A percentile compares a stretch with the other conserved stretches of the same genome.
phyloP scores from a whole-genome alignment of 2,329 filamentous ascomycete species.

The Pseudocercospora eumusae region DNA sequence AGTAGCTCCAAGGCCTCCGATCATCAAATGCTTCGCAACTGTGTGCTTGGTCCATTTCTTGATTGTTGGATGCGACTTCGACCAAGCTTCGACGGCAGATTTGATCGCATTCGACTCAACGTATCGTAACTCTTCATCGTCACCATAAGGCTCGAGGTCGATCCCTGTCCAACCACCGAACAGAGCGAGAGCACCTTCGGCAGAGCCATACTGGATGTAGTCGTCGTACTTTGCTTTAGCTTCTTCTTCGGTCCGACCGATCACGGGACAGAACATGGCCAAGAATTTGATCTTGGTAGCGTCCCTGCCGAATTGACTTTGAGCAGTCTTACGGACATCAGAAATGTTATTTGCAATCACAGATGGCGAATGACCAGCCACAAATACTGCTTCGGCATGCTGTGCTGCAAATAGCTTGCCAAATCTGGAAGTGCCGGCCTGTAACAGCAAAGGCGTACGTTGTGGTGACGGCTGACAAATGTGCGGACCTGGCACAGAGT shows the following conservation, averaged over 20 bases:
- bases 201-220: slow-evolving; percentile 59
- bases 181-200: slow-evolving; percentile 66
- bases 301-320: slow-evolving; percentile 56
- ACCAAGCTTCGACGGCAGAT: slow-evolving; percentile 56
- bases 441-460: slow-evolving; percentile 46
- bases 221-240: slow-evolving; percentile 63
- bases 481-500: slow-evolving; percentile 48
- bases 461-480: slow-evolving; percentile 47
- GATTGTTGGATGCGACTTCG: slow-evolving; percentile 57
- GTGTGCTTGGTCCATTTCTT: slow-evolving; percentile 69
- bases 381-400: slow-evolving; percentile 66
- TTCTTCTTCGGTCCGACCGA: slow-evolving; percentile 65
- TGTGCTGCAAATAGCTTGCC: slow-evolving; percentile 59
- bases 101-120: slow-evolving; percentile 61
- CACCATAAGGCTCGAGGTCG: slow-evolving; percentile 59
- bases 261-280: slow-evolving; percentile 64
- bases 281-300: slow-evolving; percentile 65
- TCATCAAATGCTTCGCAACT: slow-evolving; percentile 64
- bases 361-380: slow-evolving; percentile 63
- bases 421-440: slow-evolving; percentile 61
- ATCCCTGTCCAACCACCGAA: slow-evolving; percentile 74
- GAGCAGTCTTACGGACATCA: slow-evolving; percentile 60
- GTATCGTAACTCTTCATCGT: slow-evolving; percentile 62
- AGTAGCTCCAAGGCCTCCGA: slow-evolving; percentile 66
- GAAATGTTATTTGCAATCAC: slow-evolving; percentile 63